Evolutionary conservation across 257 asterid genomes (phyloP).

Genomic region (Coffea canephora): DNA sequence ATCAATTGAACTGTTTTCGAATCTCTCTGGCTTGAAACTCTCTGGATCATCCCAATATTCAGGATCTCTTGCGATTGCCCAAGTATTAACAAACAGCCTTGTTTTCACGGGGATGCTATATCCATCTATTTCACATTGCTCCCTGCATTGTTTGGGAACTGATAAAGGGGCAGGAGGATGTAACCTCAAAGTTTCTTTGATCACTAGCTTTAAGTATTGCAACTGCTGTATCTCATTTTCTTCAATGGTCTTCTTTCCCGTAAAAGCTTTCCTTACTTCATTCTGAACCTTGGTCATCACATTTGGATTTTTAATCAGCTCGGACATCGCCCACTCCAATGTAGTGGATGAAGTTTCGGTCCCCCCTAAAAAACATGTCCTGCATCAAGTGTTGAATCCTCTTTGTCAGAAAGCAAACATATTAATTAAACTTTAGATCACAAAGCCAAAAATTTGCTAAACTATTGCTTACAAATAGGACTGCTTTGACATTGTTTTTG

Average conservation of each 20-base stretch:
- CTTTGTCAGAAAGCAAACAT: too few relatives aligned
- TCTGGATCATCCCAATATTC: constrained; percentile 17
- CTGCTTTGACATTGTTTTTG: too few relatives aligned
- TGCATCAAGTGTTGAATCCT: too few relatives aligned
- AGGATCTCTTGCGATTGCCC: constrained; percentile 5
- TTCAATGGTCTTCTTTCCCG: constrained; percentile 10
- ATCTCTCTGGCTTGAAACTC: constrained; percentile 3
- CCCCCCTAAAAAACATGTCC: too few relatives aligned
- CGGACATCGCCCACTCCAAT: too few relatives aligned
- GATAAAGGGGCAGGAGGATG: constrained; percentile 25
- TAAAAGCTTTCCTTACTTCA: constrained; percentile 20
- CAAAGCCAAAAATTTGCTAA: too few relatives aligned
- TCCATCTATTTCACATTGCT: constrained; percentile 14
- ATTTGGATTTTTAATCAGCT: constrained; percentile 14
- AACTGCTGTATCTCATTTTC: constrained; percentile 5
- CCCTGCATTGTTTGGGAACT: constrained; percentile 17
- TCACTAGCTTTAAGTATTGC: constrained; percentile 14
- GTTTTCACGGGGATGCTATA: constrained; percentile 26
- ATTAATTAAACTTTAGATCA: too few relatives aligned
- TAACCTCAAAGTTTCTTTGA: constrained; percentile 34
- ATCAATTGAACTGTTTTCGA: not conserved
- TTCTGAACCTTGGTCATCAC: constrained; percentile 26
- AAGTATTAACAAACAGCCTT: constrained; percentile 21
- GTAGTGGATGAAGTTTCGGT: too few relatives aligned
- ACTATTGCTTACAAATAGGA: too few relatives aligned